These are phyloP conservation scores for Solanum chaucha DNA, from an alignment of 257 asterid species.

Conservation along the genomic window DNA sequence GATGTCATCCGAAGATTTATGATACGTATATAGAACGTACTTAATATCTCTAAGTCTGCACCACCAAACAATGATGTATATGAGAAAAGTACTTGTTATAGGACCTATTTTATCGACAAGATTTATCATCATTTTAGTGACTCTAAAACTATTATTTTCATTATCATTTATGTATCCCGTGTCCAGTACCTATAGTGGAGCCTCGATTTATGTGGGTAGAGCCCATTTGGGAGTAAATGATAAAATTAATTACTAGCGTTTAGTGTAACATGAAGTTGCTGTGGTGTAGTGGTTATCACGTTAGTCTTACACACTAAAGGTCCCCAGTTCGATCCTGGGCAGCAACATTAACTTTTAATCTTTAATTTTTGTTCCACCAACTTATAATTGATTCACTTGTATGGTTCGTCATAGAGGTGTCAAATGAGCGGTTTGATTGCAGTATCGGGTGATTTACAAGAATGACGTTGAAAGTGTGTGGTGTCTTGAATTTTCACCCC, in stretches of 20 bases:
- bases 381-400: too few species aligned
- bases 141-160: background rate
- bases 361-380: too few species aligned
- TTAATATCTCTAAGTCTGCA: too few species aligned
- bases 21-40: too few species aligned
- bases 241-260: rapidly evolving
- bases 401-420: too few species aligned
- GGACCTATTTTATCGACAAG: too few species aligned
- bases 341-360: constrained; percentile 19
- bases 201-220: too few species aligned
- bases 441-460: background rate
- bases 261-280: background rate
- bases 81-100: too few species aligned
- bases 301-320: constrained; percentile 76
- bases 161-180: rapidly evolving
- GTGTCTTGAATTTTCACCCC: background rate
- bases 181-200: rapidly evolving
- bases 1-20: too few species aligned
- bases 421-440: too few species aligned
- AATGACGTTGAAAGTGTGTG: background rate
- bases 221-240: background rate
- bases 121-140: too few species aligned
- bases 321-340: constrained; percentile 97
- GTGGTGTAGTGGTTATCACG: constrained; percentile 71
- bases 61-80: too few species aligned